Evolutionary conservation across 108 stramenopile genomes (phyloP), one percentile per base, ranked within the genome.

Genomic region (Stephanodiscus triporus): DNA sequence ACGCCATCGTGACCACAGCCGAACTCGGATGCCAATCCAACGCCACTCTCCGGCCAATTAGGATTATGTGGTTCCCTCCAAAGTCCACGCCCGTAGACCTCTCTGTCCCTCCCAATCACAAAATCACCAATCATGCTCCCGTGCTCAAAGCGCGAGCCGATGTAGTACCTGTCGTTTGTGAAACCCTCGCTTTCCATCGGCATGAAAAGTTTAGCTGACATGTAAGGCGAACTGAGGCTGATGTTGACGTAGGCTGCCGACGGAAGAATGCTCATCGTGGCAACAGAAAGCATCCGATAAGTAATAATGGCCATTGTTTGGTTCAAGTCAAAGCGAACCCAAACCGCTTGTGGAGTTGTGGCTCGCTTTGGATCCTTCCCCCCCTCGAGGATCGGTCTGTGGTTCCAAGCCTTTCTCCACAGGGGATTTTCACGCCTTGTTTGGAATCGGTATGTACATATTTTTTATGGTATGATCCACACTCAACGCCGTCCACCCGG

Each of bases 21-120:
- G 74, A 91, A 93, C 58, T 93, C 92, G 8, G 89, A 83, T 1
- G 92, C 92, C 63, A 93, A 66, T 9, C 90, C 92, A 13, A 93
- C 67, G 6, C 92, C 92, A 64, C 82, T 84, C 76, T 93, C 92
- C 17, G 92, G 82, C 92, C 92, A 93, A 40, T 73, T 75, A 0
- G 86, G 79, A 79, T 93, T 87, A 53, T 93, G 92, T 2, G 89
- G 88, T 9, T 74, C 47, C 36, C 88, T 63, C 92, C 92, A 93
- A 29, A 87, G 57, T 2, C 75, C 70, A 5, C 71, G 81, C 2
- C 87, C 92, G 66, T 84, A 93, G n/a, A 91, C 64, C 22, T 77
- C 29, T 71, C 61, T 60, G 54, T 72, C 54, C 8, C 49, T 43
- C 0, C 76, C 78, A 29, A 73, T 68, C 27, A 54, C 60, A 51